These are phyloP conservation scores for Suillus hirtellus DNA, from an alignment of 768 basidiomycete genomes.

Conservation along the genomic window DNA sequence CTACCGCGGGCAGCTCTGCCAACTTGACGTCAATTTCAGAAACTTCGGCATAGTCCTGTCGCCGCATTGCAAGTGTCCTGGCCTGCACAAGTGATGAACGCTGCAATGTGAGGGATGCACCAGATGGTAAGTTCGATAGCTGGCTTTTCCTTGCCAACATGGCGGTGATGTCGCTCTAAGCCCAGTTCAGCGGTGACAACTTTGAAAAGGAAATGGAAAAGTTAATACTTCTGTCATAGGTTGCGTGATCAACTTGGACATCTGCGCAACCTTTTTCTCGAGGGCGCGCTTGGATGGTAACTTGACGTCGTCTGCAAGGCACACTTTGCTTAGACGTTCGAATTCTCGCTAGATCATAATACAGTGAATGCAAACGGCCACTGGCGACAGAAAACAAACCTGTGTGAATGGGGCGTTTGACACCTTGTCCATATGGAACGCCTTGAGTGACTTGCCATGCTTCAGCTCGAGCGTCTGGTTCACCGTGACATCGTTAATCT, in stretches of 20 bases:
- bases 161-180: slow-evolving; percentile 78
- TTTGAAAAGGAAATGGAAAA: slow-evolving; percentile 7
- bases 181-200: slow-evolving; percentile 14
- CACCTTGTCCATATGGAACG: slow-evolving; percentile 81
- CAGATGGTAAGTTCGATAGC: slow-evolving; percentile 35
- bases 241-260: slow-evolving; percentile 58
- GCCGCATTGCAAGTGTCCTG: slow-evolving; percentile 71
- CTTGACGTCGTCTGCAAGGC: slow-evolving; percentile 52
- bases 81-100: slow-evolving; percentile 67
- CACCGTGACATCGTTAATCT: slow-evolving; percentile 61
- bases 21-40: slow-evolving; percentile 63
- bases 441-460: slow-evolving; percentile 65
- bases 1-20: slow-evolving; percentile 43
- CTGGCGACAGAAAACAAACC: slow-evolving; percentile 43
- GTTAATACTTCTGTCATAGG: slow-evolving; percentile 76
- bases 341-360: slow-evolving; percentile 63
- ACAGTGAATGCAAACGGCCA: slow-evolving; percentile 8
- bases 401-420: slow-evolving; percentile 69
- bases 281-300: slow-evolving; percentile 68
- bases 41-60: slow-evolving; percentile 69
- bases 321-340: slow-evolving; percentile 52
- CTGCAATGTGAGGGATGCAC: slow-evolving; percentile 47
- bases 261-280: slow-evolving; percentile 63
- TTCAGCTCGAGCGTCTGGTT: slow-evolving; percentile 73
- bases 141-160: slow-evolving; percentile 71